Percentiles rank a stretch among this genome's conserved stretches.
Evolutionary conservation across 805 yeast species (phyloP).

Genomic region (Blastobotrys parvus): DNA sequence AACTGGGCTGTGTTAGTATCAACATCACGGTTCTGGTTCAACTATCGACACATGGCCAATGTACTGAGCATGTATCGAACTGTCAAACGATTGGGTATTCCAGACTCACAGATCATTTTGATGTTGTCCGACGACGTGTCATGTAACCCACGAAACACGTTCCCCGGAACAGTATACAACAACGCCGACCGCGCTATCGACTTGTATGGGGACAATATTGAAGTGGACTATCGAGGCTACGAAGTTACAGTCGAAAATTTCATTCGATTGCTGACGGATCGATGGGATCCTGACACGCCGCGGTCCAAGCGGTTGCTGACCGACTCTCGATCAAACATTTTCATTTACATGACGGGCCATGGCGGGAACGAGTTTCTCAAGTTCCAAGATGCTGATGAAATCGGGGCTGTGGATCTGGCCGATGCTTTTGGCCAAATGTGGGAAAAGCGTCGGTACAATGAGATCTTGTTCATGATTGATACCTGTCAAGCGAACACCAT

Average conservation of each 20-base stretch:
- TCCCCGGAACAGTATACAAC: conserved; percentile 93
- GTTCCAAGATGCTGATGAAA: conserved; percentile 97
- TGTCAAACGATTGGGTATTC: conserved; percentile 91
- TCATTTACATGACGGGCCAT: conserved; percentile 95
- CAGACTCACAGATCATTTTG: conserved; percentile 92
- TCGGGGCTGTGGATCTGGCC: conserved; percentile 89
- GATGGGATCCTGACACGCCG: conserved; percentile 94
- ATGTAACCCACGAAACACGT: conserved; percentile 91
- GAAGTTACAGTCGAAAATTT: conserved; percentile 98
- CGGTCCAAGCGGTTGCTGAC: conserved; percentile 83
- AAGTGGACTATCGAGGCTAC: conserved; percentile 94
- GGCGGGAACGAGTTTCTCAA: conserved; percentile 97
- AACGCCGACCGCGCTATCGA: conserved; percentile 89
- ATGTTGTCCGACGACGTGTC: conserved; percentile 97
- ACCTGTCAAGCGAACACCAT: conserved; percentile 98
- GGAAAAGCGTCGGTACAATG: conserved; percentile 90
- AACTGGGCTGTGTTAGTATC: conserved; percentile 76
- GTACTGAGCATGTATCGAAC: conserved; percentile 91
- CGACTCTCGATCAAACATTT: conserved; percentile 89
- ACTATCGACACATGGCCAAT: conserved; percentile 96
- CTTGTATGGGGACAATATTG: conserved; percentile 87
- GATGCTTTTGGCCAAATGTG: conserved; percentile 97
- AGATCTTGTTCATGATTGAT: conserved; percentile 94
- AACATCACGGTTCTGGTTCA: conserved; percentile 97
- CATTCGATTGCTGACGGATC: conserved; percentile 82